Conservation (phyloP, 1,139 yeast genomes). For the Eremothecium sinecaudum region DNA sequence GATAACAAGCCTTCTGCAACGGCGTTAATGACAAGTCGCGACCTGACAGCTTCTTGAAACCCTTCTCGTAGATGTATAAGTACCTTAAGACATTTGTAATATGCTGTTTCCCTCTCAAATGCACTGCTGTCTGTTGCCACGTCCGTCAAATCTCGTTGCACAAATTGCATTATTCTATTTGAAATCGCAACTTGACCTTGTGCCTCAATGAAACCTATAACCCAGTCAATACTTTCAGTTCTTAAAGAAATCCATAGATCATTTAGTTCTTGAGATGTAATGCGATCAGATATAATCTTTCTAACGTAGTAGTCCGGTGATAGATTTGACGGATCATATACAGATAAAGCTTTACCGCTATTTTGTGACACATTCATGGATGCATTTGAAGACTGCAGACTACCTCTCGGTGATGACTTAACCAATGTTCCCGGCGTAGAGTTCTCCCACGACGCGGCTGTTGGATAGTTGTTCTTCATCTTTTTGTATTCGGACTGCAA, state of each 20-base stretch:
- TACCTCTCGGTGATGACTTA: conserved; percentile 9
- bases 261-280: conserved; percentile 63
- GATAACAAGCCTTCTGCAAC: conserved; percentile 53
- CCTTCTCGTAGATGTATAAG: conserved; percentile 49
- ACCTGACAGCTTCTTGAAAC: conserved; percentile 44
- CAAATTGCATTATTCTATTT: conserved; percentile 41
- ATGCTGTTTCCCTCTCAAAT: conserved; percentile 49
- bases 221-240: conserved; percentile 91
- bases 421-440: conserved; percentile 1
- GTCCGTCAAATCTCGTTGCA: conserved; percentile 22
- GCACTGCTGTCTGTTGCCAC: conserved; percentile 28
- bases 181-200: conserved; percentile 87
- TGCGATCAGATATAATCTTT: conserved; percentile 58
- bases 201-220: conserved; percentile 61
- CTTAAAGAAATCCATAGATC: conserved; percentile 85
- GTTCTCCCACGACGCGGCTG: background rate
- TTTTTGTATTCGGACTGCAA: conserved; percentile 65
- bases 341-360: conserved; percentile 5
- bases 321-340: conserved; percentile 22
- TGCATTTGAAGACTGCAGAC: conserved; percentile 7
- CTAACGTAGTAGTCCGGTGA: conserved; percentile 76
- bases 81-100: conserved; percentile 56
- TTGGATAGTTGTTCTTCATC: conserved; percentile 20
- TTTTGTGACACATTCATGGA: conserved; percentile 6
- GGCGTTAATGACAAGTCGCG: conserved; percentile 46